Evolutionary conservation across 495 filamentous ascomycete species (phyloP).

Genomic region (Daldinia childiae): DNA sequence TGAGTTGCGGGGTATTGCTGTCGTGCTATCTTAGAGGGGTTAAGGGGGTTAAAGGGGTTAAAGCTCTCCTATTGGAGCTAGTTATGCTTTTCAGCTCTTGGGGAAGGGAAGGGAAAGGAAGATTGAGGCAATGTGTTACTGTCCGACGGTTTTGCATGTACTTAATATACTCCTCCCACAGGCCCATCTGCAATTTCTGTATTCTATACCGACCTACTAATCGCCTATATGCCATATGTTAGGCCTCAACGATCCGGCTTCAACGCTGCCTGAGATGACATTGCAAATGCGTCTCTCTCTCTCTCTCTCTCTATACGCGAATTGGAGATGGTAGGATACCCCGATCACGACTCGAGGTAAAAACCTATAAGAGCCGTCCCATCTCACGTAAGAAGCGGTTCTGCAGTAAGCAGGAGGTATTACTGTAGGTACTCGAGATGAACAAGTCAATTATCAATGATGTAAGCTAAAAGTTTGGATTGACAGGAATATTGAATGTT

Average conservation of each 20-base stretch:
- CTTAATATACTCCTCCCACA: background rate
- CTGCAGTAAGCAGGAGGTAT: background rate
- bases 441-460: background rate
- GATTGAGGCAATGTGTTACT: too few relatives aligned
- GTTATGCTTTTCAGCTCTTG: too few relatives aligned
- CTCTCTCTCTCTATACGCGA: slow-evolving; percentile 7
- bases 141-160: background rate
- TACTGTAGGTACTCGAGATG: background rate
- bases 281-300: slow-evolving; percentile 6
- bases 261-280: slow-evolving; percentile 22
- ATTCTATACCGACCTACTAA: slow-evolving; percentile 6
- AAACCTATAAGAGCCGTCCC: slow-evolving; percentile 5
- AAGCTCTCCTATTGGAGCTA: background rate
- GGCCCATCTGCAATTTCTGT: background rate
- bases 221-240: slow-evolving; percentile 22
- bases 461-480: background rate
- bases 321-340: slow-evolving; percentile 22
- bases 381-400: slow-evolving; percentile 18
- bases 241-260: slow-evolving; percentile 23
- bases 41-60: too few relatives aligned
- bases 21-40: background rate
- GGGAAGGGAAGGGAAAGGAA: too few relatives aligned
- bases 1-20: background rate
- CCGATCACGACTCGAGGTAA: slow-evolving; percentile 6
- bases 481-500: background rate